Conservation (phyloP, 2,329 filamentous ascomycete species). For the Colletotrichum salicis region DNA sequence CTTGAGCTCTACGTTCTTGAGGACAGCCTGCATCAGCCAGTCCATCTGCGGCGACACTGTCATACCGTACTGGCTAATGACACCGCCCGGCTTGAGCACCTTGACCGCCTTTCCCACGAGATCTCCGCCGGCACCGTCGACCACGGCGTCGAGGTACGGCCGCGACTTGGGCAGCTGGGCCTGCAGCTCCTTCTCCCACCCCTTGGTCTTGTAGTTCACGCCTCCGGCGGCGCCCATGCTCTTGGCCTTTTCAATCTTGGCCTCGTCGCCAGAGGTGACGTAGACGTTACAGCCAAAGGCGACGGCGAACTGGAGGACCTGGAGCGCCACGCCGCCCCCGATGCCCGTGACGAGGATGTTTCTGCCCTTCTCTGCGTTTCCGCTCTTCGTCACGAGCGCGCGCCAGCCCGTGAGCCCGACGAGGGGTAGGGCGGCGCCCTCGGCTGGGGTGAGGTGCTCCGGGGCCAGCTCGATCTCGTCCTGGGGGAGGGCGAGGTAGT, state of each 20-base stretch:
- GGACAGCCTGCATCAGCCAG: slow-evolving; percentile 83
- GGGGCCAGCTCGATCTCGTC: slow-evolving; percentile 82
- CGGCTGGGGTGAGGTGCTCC: slow-evolving; percentile 73
- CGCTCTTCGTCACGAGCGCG: slow-evolving; percentile 82
- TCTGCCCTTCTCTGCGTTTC: slow-evolving; percentile 68
- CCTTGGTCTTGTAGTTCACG: slow-evolving; percentile 81
- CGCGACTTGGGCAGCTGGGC: slow-evolving; percentile 71
- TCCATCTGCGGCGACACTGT: slow-evolving; percentile 86
- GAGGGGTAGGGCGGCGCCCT: slow-evolving; percentile 86
- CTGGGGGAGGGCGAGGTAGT: slow-evolving; percentile 76
- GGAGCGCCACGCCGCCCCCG: slow-evolving; percentile 89
- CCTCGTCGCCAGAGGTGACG: slow-evolving; percentile 79
- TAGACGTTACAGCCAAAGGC: slow-evolving; percentile 81
- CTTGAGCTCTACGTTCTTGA: slow-evolving; percentile 87
- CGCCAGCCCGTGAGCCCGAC: slow-evolving; percentile 91
- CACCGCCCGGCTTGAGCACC: slow-evolving; percentile 82
- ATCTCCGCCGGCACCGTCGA: slow-evolving; percentile 92
- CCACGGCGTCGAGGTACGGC: slow-evolving; percentile 80
- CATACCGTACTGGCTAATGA: slow-evolving; percentile 93
- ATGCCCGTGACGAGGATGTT: slow-evolving; percentile 92
- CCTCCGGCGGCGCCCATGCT: slow-evolving; percentile 82
- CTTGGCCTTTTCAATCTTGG: slow-evolving; percentile 79
- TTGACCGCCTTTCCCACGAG: slow-evolving; percentile 75
- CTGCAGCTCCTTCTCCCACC: slow-evolving; percentile 83
- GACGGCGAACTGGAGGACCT: slow-evolving; percentile 82